Base-by-base conservation (phyloP, 2,329 filamentous ascomycete species). In the Trichoderma pleuroti region DNA sequence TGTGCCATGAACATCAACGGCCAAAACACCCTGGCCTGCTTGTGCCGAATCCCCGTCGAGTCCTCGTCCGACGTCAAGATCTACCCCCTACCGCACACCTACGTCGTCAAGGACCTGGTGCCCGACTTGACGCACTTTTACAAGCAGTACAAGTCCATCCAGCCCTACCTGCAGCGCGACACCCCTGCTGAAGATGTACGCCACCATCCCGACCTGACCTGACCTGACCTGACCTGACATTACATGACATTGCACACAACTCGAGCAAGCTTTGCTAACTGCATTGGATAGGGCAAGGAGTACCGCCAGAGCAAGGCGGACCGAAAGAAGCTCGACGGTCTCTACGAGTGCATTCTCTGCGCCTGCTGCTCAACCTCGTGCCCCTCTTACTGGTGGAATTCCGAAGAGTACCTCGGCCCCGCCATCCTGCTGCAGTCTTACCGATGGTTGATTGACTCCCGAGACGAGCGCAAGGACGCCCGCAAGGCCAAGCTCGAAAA, bases 331-430 rank as follows among this genome's bases (percentile, higher is more conserved):
- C 91, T 99, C 70, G 96, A 98, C 81, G 96, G 96, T 75, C 90
- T 98, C 34, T 98, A 99, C 86, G 96, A 99, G 85, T 99, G 96
- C 86, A 98, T 99, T 83, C 91, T 99, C 71, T 99, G 96, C 87
- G 95, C 95, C 77, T 99, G 96, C 91, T 99, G 96, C 90, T 96
- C 93, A 76, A 99, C 96, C 26, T 97, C 95, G 60, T 99, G 96
- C 88, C 96, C 96, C n/a, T 98, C 94, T 21, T 99, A 99, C 88
- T 99, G 96, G 96, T 99, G 96, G 96, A 99, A 99, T 87, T 91
- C 92, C 76, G 94, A 98, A 85, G 94, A 98, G 84, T 99, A 99
- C 86, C 93, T 99, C 64, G 96, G 96, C 74, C 96, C 96, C 72
- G 96, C 96, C 75, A 93, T 99, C 72, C 92, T 99, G 67, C 90